A percentile compares a stretch with the other conserved stretches of the same genome.
Evolutionary conservation across 768 basidiomycete species (phyloP).

Genomic region (Harrya chromipes): DNA sequence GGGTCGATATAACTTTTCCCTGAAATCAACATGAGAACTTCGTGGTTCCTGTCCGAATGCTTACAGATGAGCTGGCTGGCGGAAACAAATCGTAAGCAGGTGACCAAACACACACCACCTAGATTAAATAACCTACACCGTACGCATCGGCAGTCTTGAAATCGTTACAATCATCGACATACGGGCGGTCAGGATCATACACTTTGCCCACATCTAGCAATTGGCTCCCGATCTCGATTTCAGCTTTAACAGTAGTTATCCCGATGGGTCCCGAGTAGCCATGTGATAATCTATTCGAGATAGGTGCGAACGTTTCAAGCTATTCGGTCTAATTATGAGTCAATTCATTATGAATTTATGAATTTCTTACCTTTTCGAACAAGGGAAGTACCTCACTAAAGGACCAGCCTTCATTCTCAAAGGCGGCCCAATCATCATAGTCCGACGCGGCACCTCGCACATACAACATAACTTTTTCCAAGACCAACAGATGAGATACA

Average conservation of each 20-base stretch:
- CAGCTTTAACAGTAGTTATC: constrained; percentile 15
- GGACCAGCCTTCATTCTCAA: constrained; percentile 25
- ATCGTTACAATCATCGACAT: constrained; percentile 46
- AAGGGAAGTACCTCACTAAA: constrained; percentile 25
- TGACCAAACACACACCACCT: fast-evolving
- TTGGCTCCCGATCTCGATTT: constrained; percentile 32
- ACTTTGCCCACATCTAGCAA: constrained; percentile 43
- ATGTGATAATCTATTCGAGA: constrained; percentile 27
- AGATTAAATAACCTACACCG: constrained; percentile 14
- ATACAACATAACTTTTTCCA: constrained; percentile 15
- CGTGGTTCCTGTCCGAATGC: background rate
- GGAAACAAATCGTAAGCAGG: background rate
- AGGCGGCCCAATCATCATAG: constrained; percentile 27
- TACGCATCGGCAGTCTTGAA: constrained; percentile 31
- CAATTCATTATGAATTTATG: no score
- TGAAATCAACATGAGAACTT: background rate
- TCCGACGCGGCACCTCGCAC: constrained; percentile 26
- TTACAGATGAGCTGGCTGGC: constrained; percentile 18
- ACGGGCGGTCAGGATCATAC: constrained; percentile 46
- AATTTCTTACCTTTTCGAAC: constrained; percentile 18
- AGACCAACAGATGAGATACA: no score
- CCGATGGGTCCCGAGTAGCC: constrained; percentile 34
- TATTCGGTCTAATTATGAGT: background rate
- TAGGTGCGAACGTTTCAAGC: constrained; percentile 35
- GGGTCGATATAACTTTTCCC: constrained; percentile 49